These are phyloP conservation scores for Ichthyophonus hoferi DNA, from an alignment of 208 protist genomes.

Conservation along the genomic window DNA sequence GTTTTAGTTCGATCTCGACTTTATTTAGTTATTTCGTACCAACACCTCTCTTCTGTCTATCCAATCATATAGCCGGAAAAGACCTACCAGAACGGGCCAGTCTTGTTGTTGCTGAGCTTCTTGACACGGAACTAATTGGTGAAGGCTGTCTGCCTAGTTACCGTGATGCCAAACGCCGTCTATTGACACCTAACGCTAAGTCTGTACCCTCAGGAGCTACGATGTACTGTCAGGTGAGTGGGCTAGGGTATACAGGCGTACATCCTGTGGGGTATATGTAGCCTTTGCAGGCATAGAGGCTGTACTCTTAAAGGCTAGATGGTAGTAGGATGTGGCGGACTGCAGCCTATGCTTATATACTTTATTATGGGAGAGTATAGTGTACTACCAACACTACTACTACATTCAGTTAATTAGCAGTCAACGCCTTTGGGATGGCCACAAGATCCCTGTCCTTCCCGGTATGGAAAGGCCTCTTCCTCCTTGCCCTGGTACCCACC, in stretches of 20 bases:
- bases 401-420: background rate
- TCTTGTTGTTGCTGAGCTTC: conserved; percentile 38
- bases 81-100: conserved; percentile 19
- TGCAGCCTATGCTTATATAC: too few species aligned
- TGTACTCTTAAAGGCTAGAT: too few species aligned
- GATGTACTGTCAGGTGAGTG: conserved; percentile 7
- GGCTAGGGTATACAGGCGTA: too few species aligned
- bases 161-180: background rate
- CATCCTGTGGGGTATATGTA: too few species aligned
- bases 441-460: background rate
- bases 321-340: too few species aligned
- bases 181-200: conserved; percentile 16
- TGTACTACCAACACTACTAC: too few species aligned
- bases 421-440: background rate
- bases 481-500: background rate
- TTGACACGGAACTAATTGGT: conserved; percentile 45
- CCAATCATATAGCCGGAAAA: background rate
- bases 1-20: too few species aligned
- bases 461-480: background rate
- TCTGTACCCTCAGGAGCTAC: conserved; percentile 2
- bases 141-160: conserved; percentile 26
- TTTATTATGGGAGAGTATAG: too few species aligned
- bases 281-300: too few species aligned
- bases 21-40: too few species aligned
- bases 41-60: too few species aligned